phyloP scores from a whole-genome alignment of 371 early-diverging fungal species.

The Rhizopus microsporus region DNA sequence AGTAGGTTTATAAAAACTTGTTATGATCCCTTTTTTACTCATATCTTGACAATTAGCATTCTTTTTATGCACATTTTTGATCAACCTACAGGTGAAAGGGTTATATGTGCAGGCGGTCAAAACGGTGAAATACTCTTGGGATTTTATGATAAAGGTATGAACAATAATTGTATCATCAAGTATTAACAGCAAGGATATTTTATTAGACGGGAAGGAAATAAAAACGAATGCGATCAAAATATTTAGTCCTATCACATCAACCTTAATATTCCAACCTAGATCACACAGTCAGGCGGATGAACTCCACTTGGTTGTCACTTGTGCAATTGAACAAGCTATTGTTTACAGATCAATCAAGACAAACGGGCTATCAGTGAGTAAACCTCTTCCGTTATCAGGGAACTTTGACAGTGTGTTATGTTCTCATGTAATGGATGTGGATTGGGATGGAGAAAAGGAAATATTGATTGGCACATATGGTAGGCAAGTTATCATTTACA shows the following conservation, averaged over 20 bases:
- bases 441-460: constrained; percentile 74
- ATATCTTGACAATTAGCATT: constrained; percentile 37
- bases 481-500: constrained; percentile 72
- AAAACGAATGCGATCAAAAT: constrained; percentile 36
- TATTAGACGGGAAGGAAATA: constrained; percentile 32
- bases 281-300: constrained; percentile 37
- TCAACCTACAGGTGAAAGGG: constrained; percentile 37
- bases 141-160: constrained; percentile 35
- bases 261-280: constrained; percentile 53
- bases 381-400: constrained; percentile 56
- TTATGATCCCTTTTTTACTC: background rate
- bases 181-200: background rate
- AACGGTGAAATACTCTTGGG: constrained; percentile 57
- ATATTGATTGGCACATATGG: constrained; percentile 76
- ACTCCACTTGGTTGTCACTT: constrained; percentile 60
- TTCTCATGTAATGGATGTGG: constrained; percentile 74
- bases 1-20: constrained; percentile 23
- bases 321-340: constrained; percentile 65
- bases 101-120: constrained; percentile 66
- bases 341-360: constrained; percentile 55
- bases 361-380: constrained; percentile 40
- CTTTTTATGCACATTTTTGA: constrained; percentile 56
- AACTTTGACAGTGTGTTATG: constrained; percentile 69
- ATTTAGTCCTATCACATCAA: constrained; percentile 52
- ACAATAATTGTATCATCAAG: background rate